These are phyloP conservation scores for Fusarium lyarnte DNA, from an alignment of 2,329 filamentous ascomycete genomes.

Conservation along the genomic window DNA sequence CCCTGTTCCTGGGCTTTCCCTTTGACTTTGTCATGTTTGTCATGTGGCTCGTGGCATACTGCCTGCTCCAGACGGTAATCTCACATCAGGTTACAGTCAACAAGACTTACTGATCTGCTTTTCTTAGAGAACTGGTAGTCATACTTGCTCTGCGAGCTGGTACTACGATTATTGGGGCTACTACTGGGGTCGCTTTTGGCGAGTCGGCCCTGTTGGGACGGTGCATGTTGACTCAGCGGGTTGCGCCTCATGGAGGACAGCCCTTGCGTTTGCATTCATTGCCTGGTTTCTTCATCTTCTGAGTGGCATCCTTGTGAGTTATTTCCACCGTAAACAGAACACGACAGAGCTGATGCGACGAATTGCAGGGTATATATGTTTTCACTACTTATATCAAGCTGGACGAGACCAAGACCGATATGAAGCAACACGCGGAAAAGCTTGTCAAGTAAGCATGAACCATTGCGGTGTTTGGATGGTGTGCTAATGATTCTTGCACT, in stretches of 20 bases:
- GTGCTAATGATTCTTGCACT: background rate
- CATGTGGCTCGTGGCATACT: slow-evolving; percentile 11
- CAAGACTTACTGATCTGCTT: background rate
- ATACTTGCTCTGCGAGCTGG: background rate
- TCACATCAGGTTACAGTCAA: accelerated
- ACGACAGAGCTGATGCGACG: background rate
- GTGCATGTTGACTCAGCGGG: background rate
- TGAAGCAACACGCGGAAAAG: background rate
- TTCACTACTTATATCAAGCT: background rate
- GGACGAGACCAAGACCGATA: background rate
- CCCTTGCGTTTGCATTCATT: background rate
- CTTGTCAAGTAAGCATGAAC: background rate
- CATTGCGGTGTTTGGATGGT: no score
- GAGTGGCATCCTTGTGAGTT: background rate
- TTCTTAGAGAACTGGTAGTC: background rate
- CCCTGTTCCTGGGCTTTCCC: background rate
- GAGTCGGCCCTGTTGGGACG: background rate
- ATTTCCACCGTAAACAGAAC: accelerated
- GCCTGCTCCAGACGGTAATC: background rate
- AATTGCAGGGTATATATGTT: background rate
- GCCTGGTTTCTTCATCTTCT: slow-evolving; percentile 4
- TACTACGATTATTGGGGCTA: slow-evolving; percentile 3
- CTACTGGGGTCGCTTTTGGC: background rate
- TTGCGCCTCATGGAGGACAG: background rate
- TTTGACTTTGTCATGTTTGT: slow-evolving; percentile 6